Evolutionary conservation across 2,329 filamentous ascomycete species (phyloP), one percentile per base, ranked within the genome.

Genomic region (Chaetomiaceae sp.): DNA sequence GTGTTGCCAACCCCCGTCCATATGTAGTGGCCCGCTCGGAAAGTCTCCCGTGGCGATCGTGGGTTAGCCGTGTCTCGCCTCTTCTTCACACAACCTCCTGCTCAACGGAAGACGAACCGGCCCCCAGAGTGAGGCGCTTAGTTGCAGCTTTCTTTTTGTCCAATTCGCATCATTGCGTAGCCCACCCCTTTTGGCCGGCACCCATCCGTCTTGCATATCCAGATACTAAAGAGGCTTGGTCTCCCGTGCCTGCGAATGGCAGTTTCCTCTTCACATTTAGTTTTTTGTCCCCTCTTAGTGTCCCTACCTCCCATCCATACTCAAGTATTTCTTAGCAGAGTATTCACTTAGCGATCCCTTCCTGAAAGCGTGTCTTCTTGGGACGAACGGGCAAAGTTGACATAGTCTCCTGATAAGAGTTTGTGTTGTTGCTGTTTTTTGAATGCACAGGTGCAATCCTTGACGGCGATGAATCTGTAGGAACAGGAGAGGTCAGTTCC

Each of bases 21-120:
- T 16, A 52, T 48, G 43, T 47, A 21, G 34, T 23, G 34, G 51
- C 33, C 30, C 47, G 36, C 9, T 47, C 47, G 52, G 47, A 47
- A 27, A 42, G 47, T 30, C 21, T 14, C 20, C 46, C 52, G 42
- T 27, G 36, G 30, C 30, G 30, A 54, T 50, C 36, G 30, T 46
- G 30, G 21, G 36, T 18, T 34, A 42, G n/a, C n/a, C n/a, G 11
- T 54, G 34, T 50, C 36, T 54, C 37, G 29, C 46, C 34, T 54
- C 41, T 9, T 10, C 42, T 42, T 46, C 47, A 23, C 34, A 9
- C 10, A 3, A 9, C 18, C 30, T 18, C 14, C 27, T 25, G 29
- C 50, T 36, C 32, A 30, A 25, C 14, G 11, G 30, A 34, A 42
- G 16, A 29, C 8, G 23, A 20, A 34, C 29, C 29, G 20, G 20